phyloP scores from a whole-genome alignment of 1,139 yeast genomes.

The Pichia sp. region DNA sequence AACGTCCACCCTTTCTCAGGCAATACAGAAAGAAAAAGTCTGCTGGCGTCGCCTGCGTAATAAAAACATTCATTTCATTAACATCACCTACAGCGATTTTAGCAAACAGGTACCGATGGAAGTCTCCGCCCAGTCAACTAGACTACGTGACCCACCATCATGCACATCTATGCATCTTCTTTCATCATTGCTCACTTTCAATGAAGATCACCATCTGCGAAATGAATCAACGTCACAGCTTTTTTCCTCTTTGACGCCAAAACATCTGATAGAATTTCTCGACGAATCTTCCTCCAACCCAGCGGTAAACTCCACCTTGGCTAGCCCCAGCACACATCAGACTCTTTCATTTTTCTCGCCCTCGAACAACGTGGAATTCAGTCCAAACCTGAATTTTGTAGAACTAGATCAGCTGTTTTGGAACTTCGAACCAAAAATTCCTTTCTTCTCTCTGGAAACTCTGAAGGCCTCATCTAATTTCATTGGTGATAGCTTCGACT shows the following conservation, averaged over 20 bases:
- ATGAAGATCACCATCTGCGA: not conserved
- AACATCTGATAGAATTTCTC: not conserved
- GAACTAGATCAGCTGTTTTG: not conserved
- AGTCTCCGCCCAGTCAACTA: too few relatives aligned
- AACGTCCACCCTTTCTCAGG: conserved; percentile 5
- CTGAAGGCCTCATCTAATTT: not conserved
- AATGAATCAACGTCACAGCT: not conserved
- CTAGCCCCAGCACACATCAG: not conserved
- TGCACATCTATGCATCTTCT: not conserved
- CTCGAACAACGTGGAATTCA: not conserved
- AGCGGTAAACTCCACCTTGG: not conserved
- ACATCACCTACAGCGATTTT: conserved; percentile 31
- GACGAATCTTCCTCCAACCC: not conserved
- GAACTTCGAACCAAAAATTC: not conserved
- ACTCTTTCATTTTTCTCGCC: not conserved
- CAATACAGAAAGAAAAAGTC: conserved; percentile 8
- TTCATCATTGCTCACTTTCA: not conserved
- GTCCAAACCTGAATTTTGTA: not conserved
- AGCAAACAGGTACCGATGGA: not conserved
- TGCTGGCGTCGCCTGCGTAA: conserved; percentile 16
- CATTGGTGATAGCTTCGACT: not conserved
- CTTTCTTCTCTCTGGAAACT: not conserved
- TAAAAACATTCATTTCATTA: conserved; percentile 30
- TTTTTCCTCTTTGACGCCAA: not conserved
- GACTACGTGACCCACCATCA: not conserved